Percentiles rank a stretch among this genome's conserved stretches.
phyloP scores from a whole-genome alignment of 2,329 filamentous ascomycete genomes.

The Penicillium sp. region DNA sequence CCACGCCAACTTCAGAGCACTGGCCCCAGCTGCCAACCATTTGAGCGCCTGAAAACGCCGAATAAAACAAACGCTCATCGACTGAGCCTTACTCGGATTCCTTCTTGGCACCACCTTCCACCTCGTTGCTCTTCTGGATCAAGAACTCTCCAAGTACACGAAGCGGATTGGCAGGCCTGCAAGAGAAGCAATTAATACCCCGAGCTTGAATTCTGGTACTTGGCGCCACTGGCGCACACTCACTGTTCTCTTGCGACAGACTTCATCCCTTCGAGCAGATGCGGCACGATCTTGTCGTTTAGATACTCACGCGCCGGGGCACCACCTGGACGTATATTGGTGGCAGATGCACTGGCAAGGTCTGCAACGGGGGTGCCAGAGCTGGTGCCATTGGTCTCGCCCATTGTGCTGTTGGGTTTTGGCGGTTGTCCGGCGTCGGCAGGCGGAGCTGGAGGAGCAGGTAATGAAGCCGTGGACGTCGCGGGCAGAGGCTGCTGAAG shows the following conservation, averaged over 20 bases:
- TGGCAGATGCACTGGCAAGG: slow-evolving; percentile 48
- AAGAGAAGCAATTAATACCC: too few species aligned
- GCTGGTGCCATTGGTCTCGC: slow-evolving; percentile 23
- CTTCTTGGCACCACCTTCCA: slow-evolving; percentile 49
- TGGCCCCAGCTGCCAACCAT: too few species aligned
- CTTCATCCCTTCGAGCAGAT: slow-evolving; percentile 73
- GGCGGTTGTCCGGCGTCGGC: slow-evolving; percentile 1
- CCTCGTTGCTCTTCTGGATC: slow-evolving; percentile 63
- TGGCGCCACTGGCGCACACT: slow-evolving; percentile 33
- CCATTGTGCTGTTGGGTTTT: slow-evolving; percentile 22
- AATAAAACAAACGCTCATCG: neutral
- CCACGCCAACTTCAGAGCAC: too few species aligned
- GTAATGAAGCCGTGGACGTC: neutral
- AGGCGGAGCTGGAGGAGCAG: slow-evolving; percentile 1
- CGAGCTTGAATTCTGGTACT: neutral
- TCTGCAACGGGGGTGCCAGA: slow-evolving; percentile 26
- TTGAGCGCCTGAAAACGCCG: neutral
- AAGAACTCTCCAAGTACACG: slow-evolving; percentile 68
- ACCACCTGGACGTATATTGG: slow-evolving; percentile 62
- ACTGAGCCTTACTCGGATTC: slow-evolving; percentile 7
- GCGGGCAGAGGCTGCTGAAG: neutral
- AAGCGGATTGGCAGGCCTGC: slow-evolving; percentile 65
- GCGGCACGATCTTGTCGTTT: slow-evolving; percentile 66
- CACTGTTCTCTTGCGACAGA: slow-evolving; percentile 67
- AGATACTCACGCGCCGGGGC: slow-evolving; percentile 68